phyloP scores from a whole-genome alignment of 2,329 filamentous ascomycete genomes.

The Myotisia sp. region DNA sequence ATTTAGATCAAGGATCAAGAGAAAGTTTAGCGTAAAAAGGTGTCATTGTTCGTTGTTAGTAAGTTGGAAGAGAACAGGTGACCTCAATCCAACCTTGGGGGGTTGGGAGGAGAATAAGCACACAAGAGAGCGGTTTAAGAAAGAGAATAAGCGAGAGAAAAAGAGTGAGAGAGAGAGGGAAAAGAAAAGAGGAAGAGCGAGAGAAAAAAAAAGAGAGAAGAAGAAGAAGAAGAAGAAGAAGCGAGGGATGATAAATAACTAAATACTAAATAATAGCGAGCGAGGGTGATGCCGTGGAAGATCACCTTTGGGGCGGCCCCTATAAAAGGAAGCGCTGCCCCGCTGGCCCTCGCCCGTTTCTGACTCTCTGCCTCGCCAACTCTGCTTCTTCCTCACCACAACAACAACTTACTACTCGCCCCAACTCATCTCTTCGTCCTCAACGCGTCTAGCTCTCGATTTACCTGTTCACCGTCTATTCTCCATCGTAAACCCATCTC shows the following conservation, averaged over 20 bases:
- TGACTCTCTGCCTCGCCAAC: slow-evolving; percentile 19
- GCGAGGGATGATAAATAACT: slow-evolving; percentile 4
- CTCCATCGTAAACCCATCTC: slow-evolving; percentile 10
- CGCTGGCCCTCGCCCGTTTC: slow-evolving; percentile 17
- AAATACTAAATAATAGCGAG: neutral
- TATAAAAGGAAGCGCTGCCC: slow-evolving; percentile 12
- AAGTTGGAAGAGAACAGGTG: no score
- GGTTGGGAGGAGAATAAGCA: no score
- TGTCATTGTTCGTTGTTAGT: no score
- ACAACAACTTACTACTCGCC: slow-evolving; percentile 6
- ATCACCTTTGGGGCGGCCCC: slow-evolving; percentile 4
- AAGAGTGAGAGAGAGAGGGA: neutral
- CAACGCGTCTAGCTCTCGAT: slow-evolving; percentile 10
- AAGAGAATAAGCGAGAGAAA: neutral
- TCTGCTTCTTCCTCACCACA: slow-evolving; percentile 18
- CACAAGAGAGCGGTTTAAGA: neutral
- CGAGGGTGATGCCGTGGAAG: neutral
- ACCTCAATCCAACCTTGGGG: no score
- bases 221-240: slow-evolving; percentile 7
- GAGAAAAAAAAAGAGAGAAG: slow-evolving; percentile 12
- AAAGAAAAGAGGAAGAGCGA: slow-evolving; percentile 9
- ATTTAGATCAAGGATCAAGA: no score
- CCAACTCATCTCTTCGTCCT: slow-evolving; percentile 3
- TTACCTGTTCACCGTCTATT: slow-evolving; percentile 11
- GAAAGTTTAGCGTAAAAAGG: no score